These are phyloP conservation scores for Blastocystis sp. DNA, from an alignment of 352 stramenopile species.

Conservation along the genomic window DNA sequence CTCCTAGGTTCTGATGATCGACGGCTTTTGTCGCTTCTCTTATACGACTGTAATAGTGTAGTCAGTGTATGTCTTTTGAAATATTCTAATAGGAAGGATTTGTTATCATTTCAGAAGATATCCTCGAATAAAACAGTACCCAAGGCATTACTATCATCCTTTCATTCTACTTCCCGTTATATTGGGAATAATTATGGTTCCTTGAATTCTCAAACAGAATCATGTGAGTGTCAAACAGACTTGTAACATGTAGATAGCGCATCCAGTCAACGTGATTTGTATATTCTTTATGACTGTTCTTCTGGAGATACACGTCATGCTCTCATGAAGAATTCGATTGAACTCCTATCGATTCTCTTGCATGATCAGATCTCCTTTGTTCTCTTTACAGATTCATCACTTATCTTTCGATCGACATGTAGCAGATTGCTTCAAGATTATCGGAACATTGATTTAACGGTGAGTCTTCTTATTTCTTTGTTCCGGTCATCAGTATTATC, in stretches of 20 bases:
- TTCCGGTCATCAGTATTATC: not conserved
- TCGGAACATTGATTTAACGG: not conserved
- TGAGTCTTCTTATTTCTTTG: not conserved
- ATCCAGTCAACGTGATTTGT: not conserved
- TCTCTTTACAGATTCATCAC: slow-evolving; percentile 21
- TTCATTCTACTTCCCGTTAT: not conserved
- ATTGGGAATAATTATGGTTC: slow-evolving; percentile 37
- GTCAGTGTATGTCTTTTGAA: not conserved
- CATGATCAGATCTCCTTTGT: not conserved
- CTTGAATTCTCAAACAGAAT: slow-evolving; percentile 20
- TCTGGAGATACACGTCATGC: slow-evolving; percentile 26
- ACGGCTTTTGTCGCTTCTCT: slow-evolving; percentile 14
- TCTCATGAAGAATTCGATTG: not conserved
- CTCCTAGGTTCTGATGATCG: slow-evolving; percentile 10
- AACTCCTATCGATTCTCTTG: not conserved
- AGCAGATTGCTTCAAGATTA: not conserved
- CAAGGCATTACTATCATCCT: not conserved
- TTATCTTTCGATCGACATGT: not conserved
- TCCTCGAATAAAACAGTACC: not conserved
- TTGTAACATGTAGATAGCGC: not conserved
- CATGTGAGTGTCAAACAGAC: not conserved
- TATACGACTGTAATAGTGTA: not conserved
- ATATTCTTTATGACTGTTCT: slow-evolving; percentile 29
- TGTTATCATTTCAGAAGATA: not conserved
- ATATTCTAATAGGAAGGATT: not conserved